Conservation (phyloP, 768 basidiomycete species). For the Dacryopinax spathularia region DNA sequence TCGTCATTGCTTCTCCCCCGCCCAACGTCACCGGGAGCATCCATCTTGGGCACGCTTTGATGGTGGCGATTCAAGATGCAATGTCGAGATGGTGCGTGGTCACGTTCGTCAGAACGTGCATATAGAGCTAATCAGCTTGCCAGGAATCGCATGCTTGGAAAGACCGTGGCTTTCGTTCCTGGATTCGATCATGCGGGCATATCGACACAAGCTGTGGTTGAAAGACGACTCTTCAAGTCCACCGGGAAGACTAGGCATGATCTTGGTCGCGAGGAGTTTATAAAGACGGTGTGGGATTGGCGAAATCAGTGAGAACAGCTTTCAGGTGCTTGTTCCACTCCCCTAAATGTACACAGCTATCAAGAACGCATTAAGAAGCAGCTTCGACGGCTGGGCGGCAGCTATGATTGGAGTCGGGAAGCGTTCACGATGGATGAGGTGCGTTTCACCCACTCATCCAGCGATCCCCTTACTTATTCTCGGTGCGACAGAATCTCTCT, state of each 20-base stretch:
- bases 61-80: slow-evolving; percentile 79
- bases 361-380: slow-evolving; percentile 87
- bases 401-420: slow-evolving; percentile 85
- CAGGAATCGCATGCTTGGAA: slow-evolving; percentile 94
- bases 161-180: slow-evolving; percentile 76
- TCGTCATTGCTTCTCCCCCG: slow-evolving; percentile 81
- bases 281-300: slow-evolving; percentile 89
- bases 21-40: slow-evolving; percentile 94
- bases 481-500: slow-evolving; percentile 41
- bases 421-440: slow-evolving; percentile 95
- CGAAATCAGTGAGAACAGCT: slow-evolving; percentile 67
- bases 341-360: slow-evolving; percentile 40
- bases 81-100: slow-evolving; percentile 62
- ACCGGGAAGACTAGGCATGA: slow-evolving; percentile 78
- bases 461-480: slow-evolving; percentile 1
- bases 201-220: slow-evolving; percentile 94
- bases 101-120: background rate
- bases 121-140: background rate
- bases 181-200: slow-evolving; percentile 99
- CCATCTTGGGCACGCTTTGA: slow-evolving; percentile 91
- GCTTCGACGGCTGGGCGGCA: slow-evolving; percentile 74
- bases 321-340: background rate
- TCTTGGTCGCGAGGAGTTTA: slow-evolving; percentile 82
- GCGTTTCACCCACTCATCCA: slow-evolving; percentile 11
- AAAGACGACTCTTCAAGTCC: slow-evolving; percentile 75